Conservation (phyloP, 2,329 filamentous ascomycete species). For the Pseudonectria foliicola region DNA sequence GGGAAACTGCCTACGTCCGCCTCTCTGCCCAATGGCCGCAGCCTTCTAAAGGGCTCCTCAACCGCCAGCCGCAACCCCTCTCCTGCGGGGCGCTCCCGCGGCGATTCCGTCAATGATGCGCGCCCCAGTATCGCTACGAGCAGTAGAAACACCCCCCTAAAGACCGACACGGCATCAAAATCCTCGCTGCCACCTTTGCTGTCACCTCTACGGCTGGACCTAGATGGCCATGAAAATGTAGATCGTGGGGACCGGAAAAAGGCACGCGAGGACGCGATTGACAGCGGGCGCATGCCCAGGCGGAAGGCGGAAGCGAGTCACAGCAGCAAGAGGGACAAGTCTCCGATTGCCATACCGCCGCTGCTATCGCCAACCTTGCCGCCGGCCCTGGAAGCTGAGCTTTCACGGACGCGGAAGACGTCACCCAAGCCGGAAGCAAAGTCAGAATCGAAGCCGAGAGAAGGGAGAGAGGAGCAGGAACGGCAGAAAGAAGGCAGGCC, state of each 20-base stretch:
- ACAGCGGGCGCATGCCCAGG: constrained; percentile 23
- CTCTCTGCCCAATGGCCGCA: constrained; percentile 31
- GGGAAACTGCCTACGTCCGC: constrained; percentile 17
- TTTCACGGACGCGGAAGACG: constrained; percentile 26
- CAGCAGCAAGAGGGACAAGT: constrained; percentile 31
- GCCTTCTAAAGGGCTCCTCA: constrained; percentile 24
- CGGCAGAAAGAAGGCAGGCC: constrained; percentile 14
- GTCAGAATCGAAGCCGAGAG: constrained; percentile 7
- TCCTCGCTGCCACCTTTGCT: constrained; percentile 43
- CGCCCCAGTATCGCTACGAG: constrained; percentile 26
- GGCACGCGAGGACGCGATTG: constrained; percentile 22
- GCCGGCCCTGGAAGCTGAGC: constrained; percentile 38
- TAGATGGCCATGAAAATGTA: constrained; percentile 32
- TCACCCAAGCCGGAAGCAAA: constrained; percentile 15
- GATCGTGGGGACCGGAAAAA: constrained; percentile 28
- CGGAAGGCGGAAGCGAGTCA: constrained; percentile 21
- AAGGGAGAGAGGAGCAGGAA: constrained; percentile 17
- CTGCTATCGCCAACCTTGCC: constrained; percentile 52
- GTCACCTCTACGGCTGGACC: constrained; percentile 43
- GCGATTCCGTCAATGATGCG: constrained; percentile 37
- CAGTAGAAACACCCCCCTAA: constrained; percentile 31
- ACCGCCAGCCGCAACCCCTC: constrained; percentile 24
- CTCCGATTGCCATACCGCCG: constrained; percentile 35
- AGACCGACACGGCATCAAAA: constrained; percentile 31
- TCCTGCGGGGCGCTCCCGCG: constrained; percentile 32